phyloP scores from a whole-genome alignment of 331 rosid genomes.

The Quercus phellos region DNA sequence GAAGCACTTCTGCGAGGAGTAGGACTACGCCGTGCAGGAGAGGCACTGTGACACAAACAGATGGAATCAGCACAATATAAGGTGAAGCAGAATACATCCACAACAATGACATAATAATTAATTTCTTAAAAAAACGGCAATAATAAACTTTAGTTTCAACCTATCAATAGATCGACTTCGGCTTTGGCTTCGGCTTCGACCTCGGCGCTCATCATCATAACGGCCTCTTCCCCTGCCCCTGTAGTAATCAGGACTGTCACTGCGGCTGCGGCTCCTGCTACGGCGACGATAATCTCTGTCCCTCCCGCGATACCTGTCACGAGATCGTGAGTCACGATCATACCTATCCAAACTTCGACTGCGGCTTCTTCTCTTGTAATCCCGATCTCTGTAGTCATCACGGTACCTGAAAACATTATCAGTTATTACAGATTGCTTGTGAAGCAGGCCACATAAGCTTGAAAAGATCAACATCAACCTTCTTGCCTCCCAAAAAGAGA shows the following conservation, averaged over 20 bases:
- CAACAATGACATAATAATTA: neutral
- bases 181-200: conserved; percentile 56
- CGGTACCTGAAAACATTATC: conserved; percentile 34
- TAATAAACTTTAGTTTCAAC: conserved; percentile 24
- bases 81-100: neutral
- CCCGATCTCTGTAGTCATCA: conserved; percentile 59
- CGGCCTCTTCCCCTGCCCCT: conserved; percentile 58
- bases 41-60: conserved; percentile 41
- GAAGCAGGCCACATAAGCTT: neutral
- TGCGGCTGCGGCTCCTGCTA: conserved; percentile 71
- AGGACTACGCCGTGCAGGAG: conserved; percentile 51
- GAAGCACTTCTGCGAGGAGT: conserved; percentile 59
- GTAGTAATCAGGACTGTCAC: conserved; percentile 63
- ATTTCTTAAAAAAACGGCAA: neutral
- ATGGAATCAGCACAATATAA: neutral
- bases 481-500: neutral
- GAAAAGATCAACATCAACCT: neutral
- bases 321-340: conserved; percentile 40
- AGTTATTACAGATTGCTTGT: neutral
- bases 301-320: conserved; percentile 55
- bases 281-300: conserved; percentile 51
- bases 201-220: conserved; percentile 49
- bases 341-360: conserved; percentile 69
- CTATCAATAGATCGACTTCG: conserved; percentile 59
- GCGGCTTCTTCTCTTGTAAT: conserved; percentile 60